Evolutionary conservation across 129 eudicot species (phyloP).

Genomic region (Sambucus nigra): DNA sequence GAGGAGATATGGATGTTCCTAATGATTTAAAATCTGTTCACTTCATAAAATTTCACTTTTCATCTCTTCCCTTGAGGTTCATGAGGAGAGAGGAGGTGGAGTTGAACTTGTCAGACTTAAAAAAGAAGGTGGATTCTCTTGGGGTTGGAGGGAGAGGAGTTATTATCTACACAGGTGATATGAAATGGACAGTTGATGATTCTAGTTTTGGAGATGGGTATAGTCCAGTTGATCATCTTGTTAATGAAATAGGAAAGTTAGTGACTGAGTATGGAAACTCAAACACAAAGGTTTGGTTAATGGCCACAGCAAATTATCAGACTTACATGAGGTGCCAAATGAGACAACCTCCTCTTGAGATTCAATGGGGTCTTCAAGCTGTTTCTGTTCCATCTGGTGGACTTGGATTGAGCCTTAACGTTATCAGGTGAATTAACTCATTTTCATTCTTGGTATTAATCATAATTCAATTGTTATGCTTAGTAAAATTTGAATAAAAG

Average conservation of each 20-base stretch:
- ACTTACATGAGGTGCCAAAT: slow-evolving; percentile 72
- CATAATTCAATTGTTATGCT: background rate
- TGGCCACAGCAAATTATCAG: slow-evolving; percentile 74
- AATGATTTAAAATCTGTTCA: slow-evolving; percentile 40
- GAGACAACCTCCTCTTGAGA: slow-evolving; percentile 70
- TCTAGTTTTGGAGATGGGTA: slow-evolving; percentile 23
- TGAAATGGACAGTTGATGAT: slow-evolving; percentile 76
- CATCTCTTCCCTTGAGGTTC: slow-evolving; percentile 55
- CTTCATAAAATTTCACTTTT: slow-evolving; percentile 57
- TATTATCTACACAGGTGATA: slow-evolving; percentile 63
- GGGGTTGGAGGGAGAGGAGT: slow-evolving; percentile 50
- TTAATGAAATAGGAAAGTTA: slow-evolving; percentile 67
- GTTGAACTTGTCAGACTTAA: slow-evolving; percentile 56
- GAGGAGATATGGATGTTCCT: slow-evolving; percentile 54
- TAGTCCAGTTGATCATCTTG: slow-evolving; percentile 68
- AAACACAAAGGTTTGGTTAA: slow-evolving; percentile 52
- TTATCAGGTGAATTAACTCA: slow-evolving; percentile 29
- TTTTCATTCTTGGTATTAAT: background rate
- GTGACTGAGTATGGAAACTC: slow-evolving; percentile 35
- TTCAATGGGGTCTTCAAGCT: slow-evolving; percentile 77
- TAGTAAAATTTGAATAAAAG: too few relatives aligned
- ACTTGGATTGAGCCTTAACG: slow-evolving; percentile 68
- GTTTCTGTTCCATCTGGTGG: slow-evolving; percentile 83
- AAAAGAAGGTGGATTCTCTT: slow-evolving; percentile 55
- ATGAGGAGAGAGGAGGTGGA: slow-evolving; percentile 88